Base-by-base conservation (phyloP, 495 filamentous ascomycete genomes). In the Tetracladium marchalianum region DNA sequence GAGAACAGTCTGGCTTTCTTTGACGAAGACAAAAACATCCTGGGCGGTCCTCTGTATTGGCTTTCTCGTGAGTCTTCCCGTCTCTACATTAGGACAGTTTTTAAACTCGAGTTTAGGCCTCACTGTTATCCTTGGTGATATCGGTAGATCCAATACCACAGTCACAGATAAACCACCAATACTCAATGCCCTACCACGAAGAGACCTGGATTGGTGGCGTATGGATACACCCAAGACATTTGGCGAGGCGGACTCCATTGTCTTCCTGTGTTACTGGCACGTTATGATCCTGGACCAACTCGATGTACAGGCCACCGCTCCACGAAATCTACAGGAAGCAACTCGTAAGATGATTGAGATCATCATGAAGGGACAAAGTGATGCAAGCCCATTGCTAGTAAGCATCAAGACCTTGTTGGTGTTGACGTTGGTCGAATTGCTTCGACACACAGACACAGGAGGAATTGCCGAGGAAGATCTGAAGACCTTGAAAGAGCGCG, bases 261-360 rank as follows among this genome's bases (percentile, higher is more conserved):
- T 88, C 31, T 69, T 79, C 41, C 74, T 90, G 35, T 73, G 78
- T 3, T 90, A 87, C 62, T 85, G 84, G 78, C 84, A 87, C 50
- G 61, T 78, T 39, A 75, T 77, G 34, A 67, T 90, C 11, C 63
- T 89, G 12, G 70, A 76, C 22, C 72, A 77, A 41, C 64, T 76
- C 48, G 50, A 78, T 68, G 66, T 76, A 64, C 63, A 69, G 58
- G 59, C 76, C 55, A 62, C 76, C 53, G 67, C 73, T 47, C 74
- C 76, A 0, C 63, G 67, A 32, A 76, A 84, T 32, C 68, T 90
- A 27, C 63, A 90, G 10, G 74, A 73, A 47, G 73, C 76, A 13
- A 78, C 80, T 27, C 68, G 72, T 49, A 72, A 80, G 46, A 67
- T 82, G 1, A 69, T 77, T 41, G 69, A 51, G 2, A 60, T 78